Conservation (phyloP, 768 basidiomycete species). For the Ramaria rubella region DNA sequence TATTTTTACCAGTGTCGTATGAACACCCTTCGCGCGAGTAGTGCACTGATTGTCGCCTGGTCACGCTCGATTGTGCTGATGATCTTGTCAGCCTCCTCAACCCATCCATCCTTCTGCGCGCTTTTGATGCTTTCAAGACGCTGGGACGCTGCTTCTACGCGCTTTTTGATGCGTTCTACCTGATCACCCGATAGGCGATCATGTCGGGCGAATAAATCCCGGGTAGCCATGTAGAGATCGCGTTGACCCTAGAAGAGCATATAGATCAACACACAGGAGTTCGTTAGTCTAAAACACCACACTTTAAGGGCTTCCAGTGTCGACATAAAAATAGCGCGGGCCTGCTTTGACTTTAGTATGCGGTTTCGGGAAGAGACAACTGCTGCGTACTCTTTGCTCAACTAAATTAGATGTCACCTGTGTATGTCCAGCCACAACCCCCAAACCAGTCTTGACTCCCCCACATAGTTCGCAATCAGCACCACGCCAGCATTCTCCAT, state of each 20-base stretch:
- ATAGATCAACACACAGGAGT: neutral
- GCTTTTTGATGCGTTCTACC: conserved; percentile 81
- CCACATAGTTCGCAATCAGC: conserved; percentile 75
- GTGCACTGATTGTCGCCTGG: conserved; percentile 68
- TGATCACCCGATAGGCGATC: conserved; percentile 86
- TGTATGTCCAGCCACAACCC: conserved; percentile 57
- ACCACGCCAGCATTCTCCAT: conserved; percentile 76
- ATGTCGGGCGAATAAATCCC: conserved; percentile 80
- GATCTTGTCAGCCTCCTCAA: conserved; percentile 76
- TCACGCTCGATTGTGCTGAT: conserved; percentile 74
- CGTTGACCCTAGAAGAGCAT: conserved; percentile 51
- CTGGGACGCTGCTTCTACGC: conserved; percentile 66
- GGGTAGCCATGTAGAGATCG: conserved; percentile 80
- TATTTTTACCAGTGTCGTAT: conserved; percentile 70
- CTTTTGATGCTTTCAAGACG: conserved; percentile 72
- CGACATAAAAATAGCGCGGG: conserved; percentile 52
- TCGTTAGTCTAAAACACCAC: conserved; percentile 10
- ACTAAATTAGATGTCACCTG: conserved; percentile 68
- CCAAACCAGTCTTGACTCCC: conserved; percentile 69
- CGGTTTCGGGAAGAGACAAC: neutral
- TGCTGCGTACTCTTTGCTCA: conserved; percentile 56
- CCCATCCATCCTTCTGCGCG: conserved; percentile 76
- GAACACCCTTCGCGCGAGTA: conserved; percentile 75
- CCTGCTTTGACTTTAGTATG: conserved; percentile 34
- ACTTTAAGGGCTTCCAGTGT: conserved; percentile 79